Conservation (phyloP, 139 green algal genomes). For the Chlamydomonas applanata region DNA sequence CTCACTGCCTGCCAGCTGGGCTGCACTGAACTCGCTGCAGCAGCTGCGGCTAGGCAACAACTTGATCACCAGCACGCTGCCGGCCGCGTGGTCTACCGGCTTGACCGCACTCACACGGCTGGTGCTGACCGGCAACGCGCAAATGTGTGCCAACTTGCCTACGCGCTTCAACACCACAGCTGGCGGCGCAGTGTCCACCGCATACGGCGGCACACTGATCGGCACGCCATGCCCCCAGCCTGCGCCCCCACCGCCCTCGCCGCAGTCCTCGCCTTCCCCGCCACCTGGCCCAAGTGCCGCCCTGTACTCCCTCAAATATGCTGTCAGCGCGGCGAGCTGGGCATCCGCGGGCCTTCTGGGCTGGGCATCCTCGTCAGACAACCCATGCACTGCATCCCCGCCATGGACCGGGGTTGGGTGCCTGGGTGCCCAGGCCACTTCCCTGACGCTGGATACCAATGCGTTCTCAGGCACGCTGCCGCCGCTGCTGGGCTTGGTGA, state of each 20-base stretch:
- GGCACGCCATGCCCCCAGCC: not conserved
- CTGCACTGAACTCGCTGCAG: conserved; percentile 1
- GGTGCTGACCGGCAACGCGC: conserved; percentile 4
- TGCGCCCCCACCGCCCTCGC: not conserved
- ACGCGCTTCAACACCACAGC: not conserved
- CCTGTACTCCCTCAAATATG: too few species aligned
- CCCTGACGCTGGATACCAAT: not conserved
- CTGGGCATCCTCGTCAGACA: too few species aligned
- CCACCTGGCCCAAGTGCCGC: not conserved
- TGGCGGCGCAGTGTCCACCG: too few species aligned
- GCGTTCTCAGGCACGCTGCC: not conserved
- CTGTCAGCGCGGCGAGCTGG: too few species aligned
- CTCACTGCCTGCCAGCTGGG: conserved; percentile 11
- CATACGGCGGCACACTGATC: not conserved
- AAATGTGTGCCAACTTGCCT: conserved; percentile 10
- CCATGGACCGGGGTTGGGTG: not conserved
- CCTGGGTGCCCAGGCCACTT: not conserved
- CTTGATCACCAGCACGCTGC: conserved; percentile 4
- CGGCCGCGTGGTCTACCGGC: conserved; percentile 4
- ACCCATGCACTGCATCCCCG: not conserved
- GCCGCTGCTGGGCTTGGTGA: not conserved
- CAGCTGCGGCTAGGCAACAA: conserved; percentile 12
- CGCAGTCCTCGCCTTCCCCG: not conserved
- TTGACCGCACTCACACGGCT: conserved; percentile 10
- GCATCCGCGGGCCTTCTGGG: too few species aligned